Conservation (phyloP, 768 basidiomycete species). For the Chalciporus chontae region DNA sequence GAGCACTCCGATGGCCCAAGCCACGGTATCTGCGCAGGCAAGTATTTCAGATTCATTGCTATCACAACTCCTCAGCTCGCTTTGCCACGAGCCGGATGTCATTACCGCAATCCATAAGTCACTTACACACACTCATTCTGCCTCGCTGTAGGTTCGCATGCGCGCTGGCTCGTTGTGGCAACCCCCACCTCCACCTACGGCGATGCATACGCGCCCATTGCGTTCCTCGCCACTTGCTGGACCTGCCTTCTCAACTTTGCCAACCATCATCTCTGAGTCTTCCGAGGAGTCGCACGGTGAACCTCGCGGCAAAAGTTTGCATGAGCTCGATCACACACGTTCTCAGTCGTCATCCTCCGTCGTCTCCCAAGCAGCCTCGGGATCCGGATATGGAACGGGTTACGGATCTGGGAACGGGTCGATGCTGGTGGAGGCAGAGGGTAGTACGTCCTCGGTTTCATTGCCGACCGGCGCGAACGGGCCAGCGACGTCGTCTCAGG, state of each 20-base stretch:
- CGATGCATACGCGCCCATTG: conserved; percentile 22
- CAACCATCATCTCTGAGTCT: conserved; percentile 20
- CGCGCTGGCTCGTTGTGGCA: conserved; percentile 10
- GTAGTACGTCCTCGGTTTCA: conserved; percentile 24
- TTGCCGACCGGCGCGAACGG: conserved; percentile 10
- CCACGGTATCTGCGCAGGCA: background rate
- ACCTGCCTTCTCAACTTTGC: conserved; percentile 22
- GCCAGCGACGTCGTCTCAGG: conserved; percentile 20
- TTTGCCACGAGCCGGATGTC: background rate
- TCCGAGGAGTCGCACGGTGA: conserved; percentile 19
- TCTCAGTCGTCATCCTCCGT: conserved; percentile 17
- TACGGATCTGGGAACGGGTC: conserved; percentile 9
- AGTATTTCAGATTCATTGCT: background rate
- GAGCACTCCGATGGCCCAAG: background rate
- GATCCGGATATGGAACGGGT: conserved; percentile 16
- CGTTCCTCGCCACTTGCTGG: conserved; percentile 30
- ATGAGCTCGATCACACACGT: background rate
- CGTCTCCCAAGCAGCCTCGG: conserved; percentile 12
- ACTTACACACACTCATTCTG: conserved; percentile 14
- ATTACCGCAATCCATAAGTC: background rate
- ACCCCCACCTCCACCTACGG: conserved; percentile 1
- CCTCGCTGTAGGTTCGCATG: conserved; percentile 17
- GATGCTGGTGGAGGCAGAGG: conserved; percentile 10
- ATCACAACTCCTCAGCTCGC: background rate
- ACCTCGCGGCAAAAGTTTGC: background rate